Base-by-base conservation (phyloP, 495 filamentous ascomycete species). In the Daldinia grandis region DNA sequence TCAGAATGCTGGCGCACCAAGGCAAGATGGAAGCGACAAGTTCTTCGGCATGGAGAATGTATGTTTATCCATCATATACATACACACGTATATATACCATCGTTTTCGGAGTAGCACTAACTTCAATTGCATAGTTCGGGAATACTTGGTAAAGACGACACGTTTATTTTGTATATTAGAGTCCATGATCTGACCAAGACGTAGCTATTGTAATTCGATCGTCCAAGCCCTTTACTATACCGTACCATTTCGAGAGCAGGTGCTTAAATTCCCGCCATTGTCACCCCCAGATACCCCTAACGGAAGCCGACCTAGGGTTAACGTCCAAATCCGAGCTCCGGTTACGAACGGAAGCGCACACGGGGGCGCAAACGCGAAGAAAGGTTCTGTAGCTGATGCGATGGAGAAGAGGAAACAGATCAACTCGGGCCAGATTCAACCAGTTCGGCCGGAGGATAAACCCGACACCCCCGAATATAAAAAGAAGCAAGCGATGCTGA, bases 31-130 rank as follows among this genome's bases (percentile, higher is more conserved):
- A 21, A 98, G 92, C 78, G 95, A 99, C 81, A 97, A 97, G 84
- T 98, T 97, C 81, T 98, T 95, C 83, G 95, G 96, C 3, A 90
- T 98, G 84, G 95, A 98, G 80, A 99, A 99, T 83, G 94, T 98
- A 84, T 85, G 92, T 80, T 30, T 17, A 12, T 4, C 19, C 28
- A 12, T 17, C 17, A 17, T 17, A 19, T 8, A 12, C 17, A 17
- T 17, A 19, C 2, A 12, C 6, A 4, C 12, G 5, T 14, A 27
- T 42, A 28, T 28, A n/a, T 14, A 30, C 37, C 7, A 4, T 19
- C 3, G 1, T 12, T 54, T 28, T 35, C 28, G n/a, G 25, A 59
- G 38, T 19, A 17, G 60, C 50, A 55, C 75, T 77, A 25, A 74
- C 67, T 64, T 71, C 74, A 61, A 79, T 73, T 44, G 57, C 30